Conservation (phyloP, 1,139 yeast genomes). For the Geotrichum klebahnii region DNA sequence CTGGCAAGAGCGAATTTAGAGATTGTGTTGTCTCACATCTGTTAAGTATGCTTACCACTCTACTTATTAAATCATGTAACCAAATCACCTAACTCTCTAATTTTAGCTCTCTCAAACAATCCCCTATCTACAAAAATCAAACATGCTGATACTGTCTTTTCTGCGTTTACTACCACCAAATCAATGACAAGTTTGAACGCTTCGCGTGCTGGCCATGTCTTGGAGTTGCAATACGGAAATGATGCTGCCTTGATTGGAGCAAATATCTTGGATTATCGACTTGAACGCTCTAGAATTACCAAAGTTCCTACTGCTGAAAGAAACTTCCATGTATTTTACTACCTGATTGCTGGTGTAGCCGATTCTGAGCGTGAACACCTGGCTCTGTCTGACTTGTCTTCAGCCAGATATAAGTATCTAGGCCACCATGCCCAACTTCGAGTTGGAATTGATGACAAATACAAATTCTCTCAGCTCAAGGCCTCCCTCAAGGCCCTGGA, state of each 20-base stretch:
- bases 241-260: constrained; percentile 42
- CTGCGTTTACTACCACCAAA: constrained; percentile 43
- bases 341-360: constrained; percentile 41
- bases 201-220: constrained; percentile 41
- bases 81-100: no score
- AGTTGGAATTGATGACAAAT: constrained; percentile 41
- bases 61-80: neutral
- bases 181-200: constrained; percentile 37
- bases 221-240: constrained; percentile 42
- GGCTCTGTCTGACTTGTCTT: constrained; percentile 34
- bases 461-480: constrained; percentile 40
- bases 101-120: constrained; percentile 38
- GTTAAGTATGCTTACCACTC: constrained; percentile 32
- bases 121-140: constrained; percentile 39
- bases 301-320: constrained; percentile 44
- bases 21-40: constrained; percentile 35
- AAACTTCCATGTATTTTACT: constrained; percentile 43
- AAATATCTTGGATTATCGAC: constrained; percentile 40
- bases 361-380: constrained; percentile 41
- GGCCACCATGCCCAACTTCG: constrained; percentile 43
- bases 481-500: constrained; percentile 39
- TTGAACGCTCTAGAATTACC: constrained; percentile 43
- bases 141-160: constrained; percentile 38
- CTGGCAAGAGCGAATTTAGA: constrained; percentile 43
- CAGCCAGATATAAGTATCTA: constrained; percentile 39